Percentiles rank a stretch among this genome's conserved stretches.
Conservation (phyloP, 2,329 filamentous ascomycete genomes). For the Scedosporium dehoogii region DNA sequence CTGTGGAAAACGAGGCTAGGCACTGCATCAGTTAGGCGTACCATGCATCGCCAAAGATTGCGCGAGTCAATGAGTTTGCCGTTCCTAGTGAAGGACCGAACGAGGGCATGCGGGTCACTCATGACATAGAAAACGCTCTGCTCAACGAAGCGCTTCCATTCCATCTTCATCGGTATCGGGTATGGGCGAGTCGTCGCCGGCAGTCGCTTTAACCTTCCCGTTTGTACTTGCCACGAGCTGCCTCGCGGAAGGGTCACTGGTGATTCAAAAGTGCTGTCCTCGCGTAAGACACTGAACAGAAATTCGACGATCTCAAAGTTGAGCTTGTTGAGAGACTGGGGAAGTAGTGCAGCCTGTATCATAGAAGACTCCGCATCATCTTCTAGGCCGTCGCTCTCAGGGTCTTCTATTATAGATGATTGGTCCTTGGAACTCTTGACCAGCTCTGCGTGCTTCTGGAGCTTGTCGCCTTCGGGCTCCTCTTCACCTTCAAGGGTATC, state of each 20-base stretch:
- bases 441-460: background rate
- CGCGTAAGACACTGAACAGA: slow-evolving; percentile 49
- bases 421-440: background rate
- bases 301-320: slow-evolving; percentile 48
- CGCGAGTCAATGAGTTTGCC: slow-evolving; percentile 48
- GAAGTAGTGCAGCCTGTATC: slow-evolving; percentile 23
- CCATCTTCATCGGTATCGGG: slow-evolving; percentile 22
- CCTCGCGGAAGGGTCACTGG: slow-evolving; percentile 12
- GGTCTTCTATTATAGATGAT: background rate
- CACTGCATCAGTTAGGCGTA: slow-evolving; percentile 46
- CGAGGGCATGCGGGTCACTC: slow-evolving; percentile 42
- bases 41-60: slow-evolving; percentile 53
- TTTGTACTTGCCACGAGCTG: slow-evolving; percentile 5
- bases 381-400: background rate
- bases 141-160: slow-evolving; percentile 53
- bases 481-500: slow-evolving; percentile 12
- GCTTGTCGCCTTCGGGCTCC: slow-evolving; percentile 4
- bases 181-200: slow-evolving; percentile 12
- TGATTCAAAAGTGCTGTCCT: slow-evolving; percentile 42
- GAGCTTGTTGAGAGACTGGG: slow-evolving; percentile 46
- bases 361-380: background rate
- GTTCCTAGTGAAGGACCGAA: slow-evolving; percentile 46
- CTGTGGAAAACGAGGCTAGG: slow-evolving; percentile 53
- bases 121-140: slow-evolving; percentile 57
- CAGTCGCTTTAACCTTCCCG: slow-evolving; percentile 5